phyloP scores from a whole-genome alignment of 2,329 filamentous ascomycete species.

The Kalmusia sp. region DNA sequence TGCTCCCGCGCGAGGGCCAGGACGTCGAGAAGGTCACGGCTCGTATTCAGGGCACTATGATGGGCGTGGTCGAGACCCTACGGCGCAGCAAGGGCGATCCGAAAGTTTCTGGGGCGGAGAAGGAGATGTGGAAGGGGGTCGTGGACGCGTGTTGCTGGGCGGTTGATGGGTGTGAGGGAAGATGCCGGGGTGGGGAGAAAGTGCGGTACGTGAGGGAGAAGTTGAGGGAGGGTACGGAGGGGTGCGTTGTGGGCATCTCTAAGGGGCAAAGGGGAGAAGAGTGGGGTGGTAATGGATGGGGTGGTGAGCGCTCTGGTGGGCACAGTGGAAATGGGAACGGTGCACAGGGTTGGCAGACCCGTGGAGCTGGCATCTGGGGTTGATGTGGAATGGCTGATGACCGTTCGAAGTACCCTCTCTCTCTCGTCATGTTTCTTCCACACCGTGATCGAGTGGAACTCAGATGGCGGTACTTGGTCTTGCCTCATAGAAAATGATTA shows the following conservation, averaged over 20 bases:
- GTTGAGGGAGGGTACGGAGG: conserved; percentile 32
- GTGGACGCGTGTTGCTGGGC: conserved; percentile 33
- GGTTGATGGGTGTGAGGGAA: conserved; percentile 29
- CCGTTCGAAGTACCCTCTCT: no score
- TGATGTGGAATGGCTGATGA: no score
- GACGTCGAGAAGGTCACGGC: conserved; percentile 27
- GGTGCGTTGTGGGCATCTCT: conserved; percentile 16
- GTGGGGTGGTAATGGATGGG: not conserved
- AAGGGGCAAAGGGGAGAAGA: conserved; percentile 12
- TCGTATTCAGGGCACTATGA: conserved; percentile 38
- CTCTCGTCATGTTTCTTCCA: no score
- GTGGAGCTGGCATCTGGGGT: not conserved
- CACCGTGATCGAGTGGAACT: no score
- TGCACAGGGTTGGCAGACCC: not conserved
- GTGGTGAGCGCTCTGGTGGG: not conserved
- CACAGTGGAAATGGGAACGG: not conserved
- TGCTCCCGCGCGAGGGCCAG: conserved; percentile 22
- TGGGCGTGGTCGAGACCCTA: conserved; percentile 37
- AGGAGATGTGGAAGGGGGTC: conserved; percentile 32
- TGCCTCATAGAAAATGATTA: no score
- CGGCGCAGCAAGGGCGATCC: conserved; percentile 30
- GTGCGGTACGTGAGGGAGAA: conserved; percentile 33
- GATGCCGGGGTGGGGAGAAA: conserved; percentile 33
- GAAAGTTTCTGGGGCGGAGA: conserved; percentile 19
- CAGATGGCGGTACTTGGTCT: no score